phyloP scores from a whole-genome alignment of 257 asterid genomes.

The Solanum piurae region DNA sequence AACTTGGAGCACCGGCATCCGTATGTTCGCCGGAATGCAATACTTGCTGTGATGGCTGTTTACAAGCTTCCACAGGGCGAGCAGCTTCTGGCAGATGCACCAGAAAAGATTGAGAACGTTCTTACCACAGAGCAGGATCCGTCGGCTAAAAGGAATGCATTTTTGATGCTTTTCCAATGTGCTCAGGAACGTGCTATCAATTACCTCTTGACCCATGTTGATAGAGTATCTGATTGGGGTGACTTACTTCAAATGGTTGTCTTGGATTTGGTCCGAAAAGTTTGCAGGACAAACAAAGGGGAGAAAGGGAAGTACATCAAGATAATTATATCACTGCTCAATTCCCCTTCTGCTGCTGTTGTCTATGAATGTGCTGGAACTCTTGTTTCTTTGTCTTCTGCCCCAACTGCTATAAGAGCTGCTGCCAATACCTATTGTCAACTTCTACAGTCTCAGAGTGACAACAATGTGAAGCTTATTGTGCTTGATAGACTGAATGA shows the following conservation, averaged over 20 bases:
- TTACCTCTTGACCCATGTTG: constrained; percentile 69
- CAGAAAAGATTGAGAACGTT: constrained; percentile 85
- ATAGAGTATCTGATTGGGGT: constrained; percentile 81
- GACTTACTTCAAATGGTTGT: constrained; percentile 89
- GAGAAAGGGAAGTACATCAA: constrained; percentile 86
- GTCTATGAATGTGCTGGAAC: constrained; percentile 92
- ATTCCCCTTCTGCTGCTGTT: constrained; percentile 86
- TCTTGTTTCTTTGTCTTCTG: constrained; percentile 85
- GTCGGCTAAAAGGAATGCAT: constrained; percentile 88
- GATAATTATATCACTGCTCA: constrained; percentile 70
- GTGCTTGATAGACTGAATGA: constrained; percentile 81
- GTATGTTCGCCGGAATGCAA: constrained; percentile 69
- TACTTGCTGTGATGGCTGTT: constrained; percentile 77
- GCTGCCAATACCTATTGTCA: constrained; percentile 91
- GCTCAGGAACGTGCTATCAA: constrained; percentile 81
- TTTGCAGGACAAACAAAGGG: constrained; percentile 81
- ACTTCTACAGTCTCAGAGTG: constrained; percentile 92
- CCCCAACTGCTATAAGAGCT: constrained; percentile 87
- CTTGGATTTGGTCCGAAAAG: constrained; percentile 78
- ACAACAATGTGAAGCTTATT: constrained; percentile 79
- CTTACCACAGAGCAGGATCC: constrained; percentile 76
- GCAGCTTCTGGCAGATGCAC: constrained; percentile 87
- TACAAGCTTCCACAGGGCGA: constrained; percentile 91
- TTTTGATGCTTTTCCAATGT: constrained; percentile 87
- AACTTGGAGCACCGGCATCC: constrained; percentile 92